A percentile compares a stretch with the other conserved stretches of the same genome.
phyloP scores from a whole-genome alignment of 2,329 filamentous ascomycete species.

The Fusarium pseudograminearum region DNA sequence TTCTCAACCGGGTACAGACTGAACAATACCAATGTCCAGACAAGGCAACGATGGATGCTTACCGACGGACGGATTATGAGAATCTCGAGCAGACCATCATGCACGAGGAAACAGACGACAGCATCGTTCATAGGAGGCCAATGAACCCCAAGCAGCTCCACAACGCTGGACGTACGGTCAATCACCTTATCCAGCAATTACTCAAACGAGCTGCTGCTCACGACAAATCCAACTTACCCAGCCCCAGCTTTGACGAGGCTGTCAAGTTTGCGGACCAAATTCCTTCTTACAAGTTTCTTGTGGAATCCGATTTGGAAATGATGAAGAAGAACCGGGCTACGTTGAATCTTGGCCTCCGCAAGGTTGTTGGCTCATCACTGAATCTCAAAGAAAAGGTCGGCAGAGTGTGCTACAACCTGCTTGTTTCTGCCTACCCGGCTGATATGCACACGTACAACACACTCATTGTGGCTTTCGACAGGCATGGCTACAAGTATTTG shows the following conservation, averaged over 20 bases:
- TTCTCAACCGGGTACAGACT: constrained; percentile 46
- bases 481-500: constrained; percentile 61
- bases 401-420: constrained; percentile 72
- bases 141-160: constrained; percentile 47
- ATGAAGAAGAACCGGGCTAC: constrained; percentile 43
- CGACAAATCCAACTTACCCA: constrained; percentile 37
- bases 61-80: constrained; percentile 48
- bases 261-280: constrained; percentile 33
- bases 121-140: constrained; percentile 39
- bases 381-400: constrained; percentile 53
- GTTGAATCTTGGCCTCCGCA: constrained; percentile 50
- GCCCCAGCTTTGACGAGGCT: constrained; percentile 50
- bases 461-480: constrained; percentile 74
- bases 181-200: constrained; percentile 49
- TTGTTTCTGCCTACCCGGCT: constrained; percentile 71
- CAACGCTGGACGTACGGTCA: constrained; percentile 45
- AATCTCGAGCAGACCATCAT: constrained; percentile 48
- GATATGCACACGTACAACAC: constrained; percentile 78
- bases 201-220: constrained; percentile 46
- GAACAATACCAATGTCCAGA: constrained; percentile 49
- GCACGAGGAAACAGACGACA: constrained; percentile 46
- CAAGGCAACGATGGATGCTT: constrained; percentile 36
- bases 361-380: constrained; percentile 46
- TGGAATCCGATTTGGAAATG: constrained; percentile 45
- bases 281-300: constrained; percentile 44